These are phyloP conservation scores for Zymoseptoria tritici DNA, from an alignment of 2,329 filamentous ascomycete genomes.

Conservation along the genomic window DNA sequence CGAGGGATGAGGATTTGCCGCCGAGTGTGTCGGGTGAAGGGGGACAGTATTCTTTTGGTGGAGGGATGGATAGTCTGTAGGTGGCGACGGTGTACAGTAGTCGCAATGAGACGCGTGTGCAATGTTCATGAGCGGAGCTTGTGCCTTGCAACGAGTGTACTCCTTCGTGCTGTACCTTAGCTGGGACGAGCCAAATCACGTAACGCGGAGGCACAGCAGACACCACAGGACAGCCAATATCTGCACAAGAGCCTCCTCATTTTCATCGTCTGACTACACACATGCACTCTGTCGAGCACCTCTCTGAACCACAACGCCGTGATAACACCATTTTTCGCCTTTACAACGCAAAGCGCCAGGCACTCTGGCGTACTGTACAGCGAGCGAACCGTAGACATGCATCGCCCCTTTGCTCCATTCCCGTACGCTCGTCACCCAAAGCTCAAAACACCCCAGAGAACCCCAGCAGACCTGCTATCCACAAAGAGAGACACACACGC, in stretches of 20 bases:
- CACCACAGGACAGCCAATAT: neutral
- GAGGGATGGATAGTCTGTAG: neutral
- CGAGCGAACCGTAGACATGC: neutral
- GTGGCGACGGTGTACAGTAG: neutral
- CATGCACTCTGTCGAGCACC: neutral
- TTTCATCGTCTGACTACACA: neutral
- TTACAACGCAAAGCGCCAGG: neutral
- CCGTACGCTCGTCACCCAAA: neutral
- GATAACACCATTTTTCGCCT: neutral
- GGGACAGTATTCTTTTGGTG: neutral
- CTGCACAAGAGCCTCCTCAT: neutral
- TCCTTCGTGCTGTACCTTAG: neutral
- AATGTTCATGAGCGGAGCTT: neutral
- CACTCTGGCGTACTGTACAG: neutral
- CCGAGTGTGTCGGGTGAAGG: slow-evolving; percentile 7
- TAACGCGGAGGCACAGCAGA: neutral
- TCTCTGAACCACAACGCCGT: neutral
- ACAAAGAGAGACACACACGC: neutral
- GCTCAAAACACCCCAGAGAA: neutral
- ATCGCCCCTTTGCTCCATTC: neutral
- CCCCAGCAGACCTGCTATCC: neutral
- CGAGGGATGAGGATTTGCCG: slow-evolving; percentile 25
- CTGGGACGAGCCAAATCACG: neutral
- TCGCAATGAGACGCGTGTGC: neutral
- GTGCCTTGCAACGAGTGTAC: too few relatives aligned